Evolutionary conservation across 1,284 basidiomycete genomes (phyloP).

Genomic region (Ceratobasidium theobromae): DNA sequence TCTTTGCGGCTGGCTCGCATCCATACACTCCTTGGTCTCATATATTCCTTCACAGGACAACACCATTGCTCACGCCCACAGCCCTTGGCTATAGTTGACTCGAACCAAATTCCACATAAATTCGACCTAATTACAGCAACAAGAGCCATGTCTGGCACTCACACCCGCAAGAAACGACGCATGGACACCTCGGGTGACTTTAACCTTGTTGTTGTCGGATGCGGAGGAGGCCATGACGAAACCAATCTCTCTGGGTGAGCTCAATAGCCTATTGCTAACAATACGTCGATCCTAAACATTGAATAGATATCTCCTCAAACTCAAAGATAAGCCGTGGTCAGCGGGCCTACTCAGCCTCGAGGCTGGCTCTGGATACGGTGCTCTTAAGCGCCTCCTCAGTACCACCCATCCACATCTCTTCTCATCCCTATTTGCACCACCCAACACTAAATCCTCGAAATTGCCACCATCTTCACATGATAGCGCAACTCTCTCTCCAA

Average conservation of each 20-base stretch:
- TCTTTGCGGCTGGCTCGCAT: conserved; percentile 1
- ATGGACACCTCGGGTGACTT: conserved; percentile 28
- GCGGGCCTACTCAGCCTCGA: conserved; percentile 33
- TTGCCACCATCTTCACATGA: conserved; percentile 78
- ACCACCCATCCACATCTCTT: conserved; percentile 21
- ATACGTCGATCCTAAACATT: too few relatives aligned
- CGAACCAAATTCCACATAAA: not conserved
- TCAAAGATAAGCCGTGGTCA: conserved; percentile 27
- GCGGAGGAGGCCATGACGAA: conserved; percentile 36
- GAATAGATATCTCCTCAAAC: conserved; percentile 35
- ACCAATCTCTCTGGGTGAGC: conserved; percentile 35
- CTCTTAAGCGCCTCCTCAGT: conserved; percentile 5
- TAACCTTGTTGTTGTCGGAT: conserved; percentile 35
- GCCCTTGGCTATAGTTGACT: not conserved
- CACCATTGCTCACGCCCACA: not conserved
- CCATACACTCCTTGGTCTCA: conserved; percentile 12
- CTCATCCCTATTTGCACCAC: conserved; percentile 53
- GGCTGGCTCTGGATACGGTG: conserved; percentile 33
- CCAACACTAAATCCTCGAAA: conserved; percentile 75
- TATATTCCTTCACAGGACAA: not conserved
- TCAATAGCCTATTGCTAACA: not conserved
- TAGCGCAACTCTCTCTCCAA: conserved; percentile 38
- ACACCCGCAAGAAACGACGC: conserved; percentile 16
- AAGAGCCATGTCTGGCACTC: not conserved
- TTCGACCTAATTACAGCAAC: not conserved